phyloP scores from a whole-genome alignment of 2,329 filamentous ascomycete species.

The Myriosclerotinia duriaeana region DNA sequence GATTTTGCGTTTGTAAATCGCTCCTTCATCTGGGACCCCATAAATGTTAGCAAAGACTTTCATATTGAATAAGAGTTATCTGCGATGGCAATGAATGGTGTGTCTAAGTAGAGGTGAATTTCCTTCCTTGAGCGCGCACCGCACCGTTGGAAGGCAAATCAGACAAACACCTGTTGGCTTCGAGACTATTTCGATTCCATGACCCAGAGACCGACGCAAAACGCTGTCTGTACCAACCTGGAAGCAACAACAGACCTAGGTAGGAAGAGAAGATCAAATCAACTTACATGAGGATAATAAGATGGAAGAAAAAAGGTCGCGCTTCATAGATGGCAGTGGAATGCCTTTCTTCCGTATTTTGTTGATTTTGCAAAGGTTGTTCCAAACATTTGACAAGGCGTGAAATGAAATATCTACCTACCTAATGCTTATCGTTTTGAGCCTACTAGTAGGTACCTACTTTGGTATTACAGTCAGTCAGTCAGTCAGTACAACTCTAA shows the following conservation, averaged over 20 bases:
- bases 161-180: neutral
- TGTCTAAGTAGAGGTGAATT: neutral
- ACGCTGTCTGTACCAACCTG: no score
- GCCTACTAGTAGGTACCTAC: no score
- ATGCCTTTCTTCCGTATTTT: neutral
- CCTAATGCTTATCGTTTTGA: no score
- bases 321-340: neutral
- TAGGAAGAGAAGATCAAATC: no score
- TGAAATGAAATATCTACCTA: no score
- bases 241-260: conserved; percentile 13
- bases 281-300: neutral
- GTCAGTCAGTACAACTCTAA: no score
- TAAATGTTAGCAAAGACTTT: conserved; percentile 10
- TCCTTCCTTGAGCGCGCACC: conserved; percentile 13
- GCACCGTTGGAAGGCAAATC: conserved; percentile 9
- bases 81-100: neutral
- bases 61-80: neutral
- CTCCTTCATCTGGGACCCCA: conserved; percentile 17
- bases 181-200: conserved; percentile 19
- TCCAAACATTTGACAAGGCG: neutral
- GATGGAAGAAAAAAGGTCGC: neutral
- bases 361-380: neutral
- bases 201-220: neutral
- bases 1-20: neutral
- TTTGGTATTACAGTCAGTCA: no score